Base-by-base conservation (phyloP, 78 protist species). In the Dictyostelium capitatum region DNA sequence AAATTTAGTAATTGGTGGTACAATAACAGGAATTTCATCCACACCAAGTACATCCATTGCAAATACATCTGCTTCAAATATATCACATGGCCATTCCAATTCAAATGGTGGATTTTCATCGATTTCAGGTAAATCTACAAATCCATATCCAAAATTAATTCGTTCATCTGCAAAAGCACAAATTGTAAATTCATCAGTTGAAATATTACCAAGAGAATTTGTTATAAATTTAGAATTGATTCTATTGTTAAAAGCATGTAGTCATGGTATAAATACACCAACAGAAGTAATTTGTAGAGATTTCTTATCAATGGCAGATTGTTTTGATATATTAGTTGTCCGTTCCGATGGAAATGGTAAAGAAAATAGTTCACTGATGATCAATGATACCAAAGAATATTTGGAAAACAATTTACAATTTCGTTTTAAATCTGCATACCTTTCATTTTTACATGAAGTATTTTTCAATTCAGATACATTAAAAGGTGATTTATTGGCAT, bases 231-330 rank as follows among this genome's bases (percentile, higher is more conserved):
- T 87, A 23, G 93, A 87, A 6, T 25, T 87, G n/a, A 50, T 87
- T 32, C 65, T 80, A 67, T 30, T 87, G 11, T 57, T 87, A 9
- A 59, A 80, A 25, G 30, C 80, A 19, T 87, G 93, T 77, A 53
- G 75, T 19, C 47, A 78, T 37, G 92, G 93, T 47, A 56, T 67
- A 20, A 87, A 87, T 46, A 77, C 84, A 25, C 93, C 93, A 4
- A 87, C 93, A 0, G 93, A 87, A n/a, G 73, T 77, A 17, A 87
- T 87, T 32, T 87, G 93, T 37, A 64, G 93, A 48, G 93, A 87
- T 5, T 87, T 87, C 23, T 23, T 87, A 6, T 48, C 93, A 9
- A 87, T 87, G 93, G 67, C 51, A 11, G 93, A 87, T 15, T 87
- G 93, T 51, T 64, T 87, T 47, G 83, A 74, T 25, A 62, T 87